Evolutionary conservation across 2,329 filamentous ascomycete genomes (phyloP).

Genomic region (Beauveria rudraprayagi): DNA sequence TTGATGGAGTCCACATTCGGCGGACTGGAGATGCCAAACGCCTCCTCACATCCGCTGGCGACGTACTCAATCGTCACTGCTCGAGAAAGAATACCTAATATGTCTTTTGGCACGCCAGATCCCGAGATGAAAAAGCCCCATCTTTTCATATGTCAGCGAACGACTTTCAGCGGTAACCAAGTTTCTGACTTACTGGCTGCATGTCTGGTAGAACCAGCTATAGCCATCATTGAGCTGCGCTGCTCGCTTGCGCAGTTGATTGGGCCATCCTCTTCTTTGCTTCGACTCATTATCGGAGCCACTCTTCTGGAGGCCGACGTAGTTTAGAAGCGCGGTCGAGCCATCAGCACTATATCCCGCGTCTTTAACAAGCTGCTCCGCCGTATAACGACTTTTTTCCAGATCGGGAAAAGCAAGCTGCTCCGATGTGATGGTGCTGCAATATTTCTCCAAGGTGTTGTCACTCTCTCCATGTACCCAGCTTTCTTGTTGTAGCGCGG

Average conservation of each 20-base stretch:
- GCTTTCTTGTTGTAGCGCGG: conserved; percentile 38
- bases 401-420: conserved; percentile 34
- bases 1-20: conserved; percentile 63
- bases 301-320: conserved; percentile 28
- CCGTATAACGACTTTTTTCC: conserved; percentile 24
- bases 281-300: background rate
- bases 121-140: conserved; percentile 77
- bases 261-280: background rate
- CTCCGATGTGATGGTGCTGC: conserved; percentile 36
- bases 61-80: conserved; percentile 56
- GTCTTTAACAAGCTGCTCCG: conserved; percentile 31
- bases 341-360: conserved; percentile 34
- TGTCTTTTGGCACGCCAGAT: conserved; percentile 54
- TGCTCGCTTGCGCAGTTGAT: background rate
- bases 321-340: conserved; percentile 41
- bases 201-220: conserved; percentile 46
- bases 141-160: conserved; percentile 26
- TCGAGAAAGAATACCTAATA: conserved; percentile 64
- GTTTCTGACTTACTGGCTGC: conserved; percentile 37
- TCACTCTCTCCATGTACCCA: conserved; percentile 43
- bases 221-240: conserved; percentile 18
- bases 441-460: conserved; percentile 38
- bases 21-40: conserved; percentile 60
- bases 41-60: conserved; percentile 52
- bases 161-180: background rate